Percentiles rank a stretch among this genome's conserved stretches.
These are phyloP conservation scores for Suillus plorans DNA, from an alignment of 768 basidiomycete species.

Conservation along the genomic window DNA sequence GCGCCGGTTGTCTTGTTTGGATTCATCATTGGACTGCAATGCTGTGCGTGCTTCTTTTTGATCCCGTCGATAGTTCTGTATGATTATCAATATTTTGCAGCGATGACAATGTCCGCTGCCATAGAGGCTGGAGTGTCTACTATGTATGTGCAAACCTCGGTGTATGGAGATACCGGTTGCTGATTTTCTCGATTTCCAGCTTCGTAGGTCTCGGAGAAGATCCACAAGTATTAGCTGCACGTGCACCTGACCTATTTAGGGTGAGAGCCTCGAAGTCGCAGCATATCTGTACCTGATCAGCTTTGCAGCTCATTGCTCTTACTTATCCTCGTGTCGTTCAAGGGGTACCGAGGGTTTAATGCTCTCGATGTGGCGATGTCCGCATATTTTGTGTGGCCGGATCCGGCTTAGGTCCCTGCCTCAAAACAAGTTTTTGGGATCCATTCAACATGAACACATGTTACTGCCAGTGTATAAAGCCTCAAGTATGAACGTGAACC, in stretches of 20 bases:
- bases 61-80: background rate
- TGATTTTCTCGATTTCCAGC: conserved; percentile 30
- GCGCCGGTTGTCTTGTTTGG: conserved; percentile 76
- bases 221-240: conserved; percentile 69
- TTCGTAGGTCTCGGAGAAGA: conserved; percentile 87
- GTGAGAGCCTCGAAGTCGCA: conserved; percentile 35
- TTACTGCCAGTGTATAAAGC: background rate
- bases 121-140: conserved; percentile 88
- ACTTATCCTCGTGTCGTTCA: conserved; percentile 70
- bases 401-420: background rate
- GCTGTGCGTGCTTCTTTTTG: conserved; percentile 50
- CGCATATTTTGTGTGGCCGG: background rate
- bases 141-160: conserved; percentile 47
- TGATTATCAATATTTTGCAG: conserved; percentile 31
- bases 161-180: background rate
- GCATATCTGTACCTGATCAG: conserved; percentile 1
- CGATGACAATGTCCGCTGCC: conserved; percentile 66
- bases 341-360: conserved; percentile 45
- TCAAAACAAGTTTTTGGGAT: background rate
- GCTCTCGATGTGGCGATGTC: background rate
- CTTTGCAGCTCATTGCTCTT: conserved; percentile 56
- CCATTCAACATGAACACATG: background rate
- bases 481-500: background rate
- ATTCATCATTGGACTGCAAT: conserved; percentile 75
- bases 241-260: conserved; percentile 69